Conservation (phyloP, 2,329 filamentous ascomycete species). For the Rhynchosporium agropyri region DNA sequence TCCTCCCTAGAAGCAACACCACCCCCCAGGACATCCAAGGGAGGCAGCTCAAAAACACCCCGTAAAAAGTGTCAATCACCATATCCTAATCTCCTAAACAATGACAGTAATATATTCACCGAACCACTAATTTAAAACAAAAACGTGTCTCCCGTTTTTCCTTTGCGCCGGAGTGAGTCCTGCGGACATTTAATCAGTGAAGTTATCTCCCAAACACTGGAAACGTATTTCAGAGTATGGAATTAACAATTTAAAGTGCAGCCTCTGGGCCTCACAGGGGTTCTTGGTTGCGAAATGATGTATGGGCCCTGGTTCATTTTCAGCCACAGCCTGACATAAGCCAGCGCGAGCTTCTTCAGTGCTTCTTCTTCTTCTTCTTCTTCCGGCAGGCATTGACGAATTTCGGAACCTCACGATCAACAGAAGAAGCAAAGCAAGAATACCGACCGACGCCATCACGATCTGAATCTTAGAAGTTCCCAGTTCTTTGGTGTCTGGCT, state of each 20-base stretch:
- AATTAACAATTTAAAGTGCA: constrained; percentile 13
- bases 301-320: not conserved
- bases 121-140: too few species aligned
- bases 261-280: constrained; percentile 4
- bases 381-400: not conserved
- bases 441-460: not conserved
- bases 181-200: not conserved
- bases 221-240: constrained; percentile 9
- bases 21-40: not conserved
- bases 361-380: not conserved
- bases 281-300: not conserved
- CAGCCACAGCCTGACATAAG: constrained; percentile 15
- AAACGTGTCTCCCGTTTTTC: not conserved
- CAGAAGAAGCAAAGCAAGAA: not conserved
- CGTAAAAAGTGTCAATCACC: constrained; percentile 21
- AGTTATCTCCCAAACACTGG: constrained; percentile 2
- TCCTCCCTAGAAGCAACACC: not conserved
- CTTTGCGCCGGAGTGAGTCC: not conserved
- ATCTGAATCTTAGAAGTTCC: not conserved
- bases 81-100: not conserved
- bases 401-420: not conserved
- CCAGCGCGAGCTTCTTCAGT: not conserved
- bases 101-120: too few species aligned
- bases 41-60: constrained; percentile 15
- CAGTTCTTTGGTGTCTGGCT: not conserved